Base-by-base conservation (phyloP, 805 yeast species). In the Candida yuanshanica region DNA sequence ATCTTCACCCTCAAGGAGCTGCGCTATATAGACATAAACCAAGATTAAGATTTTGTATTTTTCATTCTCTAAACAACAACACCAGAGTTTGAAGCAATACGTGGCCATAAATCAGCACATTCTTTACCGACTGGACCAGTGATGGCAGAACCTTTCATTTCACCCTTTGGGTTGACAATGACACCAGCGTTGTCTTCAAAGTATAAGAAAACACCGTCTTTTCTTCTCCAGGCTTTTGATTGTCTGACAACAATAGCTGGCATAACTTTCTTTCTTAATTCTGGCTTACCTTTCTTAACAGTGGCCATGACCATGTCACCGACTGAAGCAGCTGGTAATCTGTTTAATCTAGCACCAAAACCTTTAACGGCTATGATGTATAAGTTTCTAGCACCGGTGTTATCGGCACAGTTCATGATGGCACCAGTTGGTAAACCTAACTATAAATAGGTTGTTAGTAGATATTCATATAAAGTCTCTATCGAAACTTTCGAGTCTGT, bases 51-150 rank as follows among this genome's bases (percentile, higher is more conserved):
- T 27, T 27, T 18, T 27, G 31, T 27, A 31, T 31, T 31, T 31
- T 31, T 17, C 21, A 18, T 43, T 42, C 52, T 64, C 81, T 90
- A 93, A 72, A 90, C 99, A 74, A 93, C 99, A 72, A 93, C 99
- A 88, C 99, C 99, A 65, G 99, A 93, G 91, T 88, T 88, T 62
- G 97, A 89, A 69, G 99, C 98, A 79, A 93, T 93, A 81, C 99
- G 88, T 74, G 99, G 99, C 99, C 99, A 93, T 74, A 93, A 85
- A 72, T 93, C 99, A 72, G 99, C 99, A 82, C 99, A 95, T 81
- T 93, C 99, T 80, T 93, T 93, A 74, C 97, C 98, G 69, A 93
- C 99, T 68, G 99, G 99, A 75, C 99, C 99, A 68, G 99, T 95
- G 73, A 93, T 93, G 68, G 99, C 99, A 61, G 99, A 95, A 77